Base-by-base conservation (phyloP, 306 rosid genomes). In the Carpinus viminea region DNA sequence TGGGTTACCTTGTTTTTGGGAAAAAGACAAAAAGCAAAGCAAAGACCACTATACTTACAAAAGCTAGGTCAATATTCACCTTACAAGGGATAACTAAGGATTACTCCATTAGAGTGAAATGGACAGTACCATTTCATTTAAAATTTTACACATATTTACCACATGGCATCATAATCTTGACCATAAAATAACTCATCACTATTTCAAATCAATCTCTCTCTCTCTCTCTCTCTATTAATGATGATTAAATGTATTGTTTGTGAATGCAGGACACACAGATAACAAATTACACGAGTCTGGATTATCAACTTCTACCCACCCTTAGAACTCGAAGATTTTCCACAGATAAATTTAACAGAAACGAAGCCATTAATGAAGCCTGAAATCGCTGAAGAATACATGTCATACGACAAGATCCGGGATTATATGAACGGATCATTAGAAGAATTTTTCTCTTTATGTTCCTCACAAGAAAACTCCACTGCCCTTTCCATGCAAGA, bases 361-460 rank as follows among this genome's bases (percentile, higher is more conserved):
- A 84, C 86, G 28, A 89, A 81, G 79, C 43, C 85, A 16, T 54
- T 79, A 31, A 31, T 2, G 79, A 90, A 93, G 85, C 73, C 83
- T 0, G 93, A 93, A 82, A 78, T 82, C 79, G n/a, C n/a, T 0
- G 87, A 88, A 2, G 85, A 92, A 0, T 79, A 85, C 96, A 65
- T 89, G 87, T 62, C 87, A 48, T 90, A 82, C 43, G 91, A 90
- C 68, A 87, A 83, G 72, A 79, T 81, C 73, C 80, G 87, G n/a
- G 96, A 82, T 50, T 66, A 71, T 53, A 83, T 88, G 93, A 93
- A 88, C 81, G 96, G 92, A 86, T 81, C 93, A 18, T 80, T 93
- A 68, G 97, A 93, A 84, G 98, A 93, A 70, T 90, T 93, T n/a
- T 90, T 93, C 77, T 85, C 98, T 20, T 66, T 89, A 56, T 90